Percentiles rank a stretch among this genome's conserved stretches.
Evolutionary conservation across 2,329 filamentous ascomycete genomes (phyloP).

Genomic region (Fusarium pilosicola): DNA sequence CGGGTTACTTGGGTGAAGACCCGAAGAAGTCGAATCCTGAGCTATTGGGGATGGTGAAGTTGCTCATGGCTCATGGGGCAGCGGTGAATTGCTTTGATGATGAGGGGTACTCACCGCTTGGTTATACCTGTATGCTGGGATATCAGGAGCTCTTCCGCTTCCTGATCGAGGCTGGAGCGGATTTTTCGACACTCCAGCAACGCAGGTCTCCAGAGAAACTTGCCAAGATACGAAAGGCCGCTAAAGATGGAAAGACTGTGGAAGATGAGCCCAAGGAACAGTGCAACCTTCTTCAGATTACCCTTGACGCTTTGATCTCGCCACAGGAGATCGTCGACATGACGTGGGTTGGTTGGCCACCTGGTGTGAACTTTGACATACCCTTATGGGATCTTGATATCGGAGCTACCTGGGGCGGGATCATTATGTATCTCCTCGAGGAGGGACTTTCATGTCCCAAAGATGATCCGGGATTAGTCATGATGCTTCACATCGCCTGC

Average conservation of each 20-base stretch:
- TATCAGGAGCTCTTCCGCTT: conserved; percentile 1
- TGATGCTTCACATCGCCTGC: conserved; percentile 18
- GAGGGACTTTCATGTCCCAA: background rate
- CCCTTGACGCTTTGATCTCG: conserved; percentile 14
- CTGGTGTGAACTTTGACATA: background rate
- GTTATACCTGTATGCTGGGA: conserved; percentile 10
- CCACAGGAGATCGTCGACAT: conserved; percentile 7
- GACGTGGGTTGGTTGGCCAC: conserved; percentile 18
- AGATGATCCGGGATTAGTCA: background rate
- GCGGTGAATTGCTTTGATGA: background rate
- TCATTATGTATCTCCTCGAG: background rate
- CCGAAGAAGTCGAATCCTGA: conserved; percentile 4
- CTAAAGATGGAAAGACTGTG: fast-evolving
- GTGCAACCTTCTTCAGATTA: conserved; percentile 2
- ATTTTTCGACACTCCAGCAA: background rate
- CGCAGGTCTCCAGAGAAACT: background rate
- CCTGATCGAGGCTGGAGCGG: background rate
- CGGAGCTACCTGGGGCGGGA: background rate
- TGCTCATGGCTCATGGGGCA: conserved; percentile 11
- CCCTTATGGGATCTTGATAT: background rate
- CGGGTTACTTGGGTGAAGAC: background rate
- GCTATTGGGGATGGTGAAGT: background rate
- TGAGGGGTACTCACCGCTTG: conserved; percentile 7
- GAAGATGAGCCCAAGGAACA: background rate
- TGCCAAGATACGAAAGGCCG: background rate